Base-by-base conservation (phyloP, 169 alveolate genomes). In the Plasmodium knowlesi region DNA sequence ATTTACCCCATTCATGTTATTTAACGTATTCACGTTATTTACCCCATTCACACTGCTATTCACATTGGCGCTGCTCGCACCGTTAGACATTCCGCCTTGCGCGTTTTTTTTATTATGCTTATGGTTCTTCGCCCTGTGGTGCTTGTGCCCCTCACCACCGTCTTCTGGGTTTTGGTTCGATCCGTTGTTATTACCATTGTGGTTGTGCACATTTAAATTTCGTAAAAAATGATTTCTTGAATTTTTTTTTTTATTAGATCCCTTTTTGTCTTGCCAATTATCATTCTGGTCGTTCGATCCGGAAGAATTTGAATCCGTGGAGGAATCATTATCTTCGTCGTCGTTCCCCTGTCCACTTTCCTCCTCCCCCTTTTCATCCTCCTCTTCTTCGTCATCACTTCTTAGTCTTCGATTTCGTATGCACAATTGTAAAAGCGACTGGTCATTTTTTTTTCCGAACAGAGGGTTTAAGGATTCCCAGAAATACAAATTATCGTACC, bases 11-110 rank as follows among this genome's bases (percentile, higher is more conserved):
- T n/a, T n/a, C 41, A 79, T 4, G 54, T 79, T 79, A 14, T 12
- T 12, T 28, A n/a, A n/a, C n/a, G 19, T 19, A 46, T 32, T 81
- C 22, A 43, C 1, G 72, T 50, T 32, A 9, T 8, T 81, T 19
- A 5, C 8, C 76, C 12, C 34, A n/a, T 28, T 34, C 53, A 46
- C 32, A 3, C n/a, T 67, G 6, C 2, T 61, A 9, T 61, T 61
- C 76, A 22, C 79, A 30, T 53, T 30, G 39, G n/a, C 39, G 16
- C 12, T 43, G 71, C 54, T 43, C 14, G 74, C 74, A 61, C 74
- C 74, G 74, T 37, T 83, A 81, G 84, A 84, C 41, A 84, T 41
- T 14, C 30, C 39, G 8, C 84, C 84, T 73, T 84, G 93, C 28
- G 28, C 71, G 19, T 32, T 85, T 22, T 85, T 28, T 74, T 85